Percentiles rank a stretch among this genome's conserved stretches.
phyloP scores from a whole-genome alignment of 305 asterid species.

The Fraxinus xanthoxyloides region DNA sequence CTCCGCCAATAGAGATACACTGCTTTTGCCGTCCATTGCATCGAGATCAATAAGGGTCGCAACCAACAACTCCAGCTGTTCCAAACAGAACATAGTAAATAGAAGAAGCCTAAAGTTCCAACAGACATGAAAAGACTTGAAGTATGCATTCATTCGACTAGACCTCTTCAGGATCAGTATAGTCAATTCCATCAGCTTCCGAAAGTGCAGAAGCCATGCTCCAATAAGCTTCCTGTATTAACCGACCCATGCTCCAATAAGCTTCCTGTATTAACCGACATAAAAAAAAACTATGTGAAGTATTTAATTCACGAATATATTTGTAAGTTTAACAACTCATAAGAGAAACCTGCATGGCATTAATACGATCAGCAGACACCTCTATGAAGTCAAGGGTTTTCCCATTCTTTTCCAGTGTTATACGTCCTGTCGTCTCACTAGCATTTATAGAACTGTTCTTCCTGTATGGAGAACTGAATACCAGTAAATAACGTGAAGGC shows the following conservation, averaged over 20 bases:
- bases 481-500: constrained; percentile 13
- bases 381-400: constrained; percentile 60
- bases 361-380: constrained; percentile 66
- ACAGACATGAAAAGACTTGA: background rate
- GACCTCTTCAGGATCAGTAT: constrained; percentile 96
- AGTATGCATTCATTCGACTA: constrained; percentile 10
- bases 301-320: background rate
- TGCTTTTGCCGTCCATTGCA: constrained; percentile 97
- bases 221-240: constrained; percentile 75
- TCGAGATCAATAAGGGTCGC: constrained; percentile 89
- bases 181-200: constrained; percentile 96
- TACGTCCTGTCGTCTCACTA: constrained; percentile 39
- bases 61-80: constrained; percentile 83
- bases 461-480: constrained; percentile 33
- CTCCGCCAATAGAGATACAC: constrained; percentile 76
- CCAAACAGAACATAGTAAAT: constrained; percentile 24
- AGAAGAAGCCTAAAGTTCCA: background rate
- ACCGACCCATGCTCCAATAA: constrained; percentile 57
- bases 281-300: background rate
- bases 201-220: constrained; percentile 90
- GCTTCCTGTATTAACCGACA: constrained; percentile 59
- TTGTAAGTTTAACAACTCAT: background rate
- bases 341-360: constrained; percentile 68
- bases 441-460: constrained; percentile 36
- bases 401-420: constrained; percentile 84